Base-by-base conservation (phyloP, 768 basidiomycete species). In the Calocera cornea region DNA sequence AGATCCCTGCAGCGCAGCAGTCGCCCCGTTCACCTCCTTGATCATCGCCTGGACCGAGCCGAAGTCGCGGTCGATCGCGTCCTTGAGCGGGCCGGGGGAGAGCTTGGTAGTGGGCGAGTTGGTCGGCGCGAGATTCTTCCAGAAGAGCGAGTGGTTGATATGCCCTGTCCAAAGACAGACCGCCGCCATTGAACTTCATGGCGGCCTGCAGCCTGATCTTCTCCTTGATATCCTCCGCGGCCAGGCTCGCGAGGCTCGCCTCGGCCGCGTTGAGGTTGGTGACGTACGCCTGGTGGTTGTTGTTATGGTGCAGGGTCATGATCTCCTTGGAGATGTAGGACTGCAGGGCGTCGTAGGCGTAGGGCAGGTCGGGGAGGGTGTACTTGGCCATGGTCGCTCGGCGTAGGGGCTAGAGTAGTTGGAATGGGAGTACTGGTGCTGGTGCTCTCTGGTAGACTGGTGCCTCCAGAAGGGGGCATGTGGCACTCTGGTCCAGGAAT, bases 161-260 rank as follows among this genome's bases (percentile, higher is more conserved):
- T 91, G 93, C 11, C 89, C 87, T 69, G 34, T 8, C 2, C 14
- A 27, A 36, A 24, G 24, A 78, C 85, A 73, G 75, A 88, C 93
- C 94, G 79, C 94, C 94, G 70, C 94, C 94, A 77, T 97, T 97
- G 83, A 97, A 97, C 79, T 90, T 93, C 77, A 97, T 81, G 3
- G 93, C 92, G 17, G 90, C 85, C 77, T 94, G 92, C 67, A 97
- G 87, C 27, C 85, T 87, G 73, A 97, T 93, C 71, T 86, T 84
- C 75, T 88, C 86, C 78, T 88, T 91, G 73, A 90, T 83, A 64
- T 86, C 83, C 1, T 78, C 71, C 0, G 88, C 80, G 33, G 66
- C 33, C 65, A 76, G 69, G 72, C 84, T 84, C 60, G 85, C 81
- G 75, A 93, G 91, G 0, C 83, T 81, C 69, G 82, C 80, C 79